Percentiles rank a stretch among this genome's conserved stretches.
Conservation (phyloP, 148 eudicot species). For the Mesembryanthemum crystallinum region DNA sequence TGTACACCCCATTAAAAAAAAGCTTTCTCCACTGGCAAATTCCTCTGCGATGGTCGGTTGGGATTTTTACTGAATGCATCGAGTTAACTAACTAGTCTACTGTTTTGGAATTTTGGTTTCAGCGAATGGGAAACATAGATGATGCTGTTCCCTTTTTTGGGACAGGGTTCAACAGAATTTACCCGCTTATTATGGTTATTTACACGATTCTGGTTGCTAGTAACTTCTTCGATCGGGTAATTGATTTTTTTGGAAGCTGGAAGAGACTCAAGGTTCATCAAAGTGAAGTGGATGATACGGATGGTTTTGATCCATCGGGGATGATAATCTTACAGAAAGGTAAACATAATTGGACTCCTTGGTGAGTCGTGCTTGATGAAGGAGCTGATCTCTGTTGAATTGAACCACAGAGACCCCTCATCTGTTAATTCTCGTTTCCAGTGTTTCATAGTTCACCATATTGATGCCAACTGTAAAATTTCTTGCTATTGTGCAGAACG, state of each 20-base stretch:
- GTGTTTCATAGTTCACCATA: not conserved
- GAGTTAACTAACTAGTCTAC: slow-evolving; percentile 2
- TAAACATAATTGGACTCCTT: slow-evolving; percentile 14
- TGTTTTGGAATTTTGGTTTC: slow-evolving; percentile 27
- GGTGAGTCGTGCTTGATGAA: not conserved
- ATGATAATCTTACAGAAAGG: slow-evolving; percentile 86
- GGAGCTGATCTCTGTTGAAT: not conserved
- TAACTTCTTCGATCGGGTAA: slow-evolving; percentile 79
- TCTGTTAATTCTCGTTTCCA: not conserved
- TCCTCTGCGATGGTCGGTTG: not conserved
- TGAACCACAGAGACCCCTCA: not conserved
- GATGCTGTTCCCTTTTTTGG: slow-evolving; percentile 91
- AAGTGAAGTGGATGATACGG: slow-evolving; percentile 68
- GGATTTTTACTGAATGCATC: not conserved
- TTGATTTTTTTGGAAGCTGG: slow-evolving; percentile 83
- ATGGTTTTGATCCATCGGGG: slow-evolving; percentile 95
- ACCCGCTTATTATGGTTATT: slow-evolving; percentile 89
- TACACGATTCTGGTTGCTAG: slow-evolving; percentile 79
- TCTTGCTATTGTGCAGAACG: slow-evolving; percentile 48
- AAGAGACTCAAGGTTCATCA: slow-evolving; percentile 57
- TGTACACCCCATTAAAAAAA: no score
- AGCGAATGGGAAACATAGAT: slow-evolving; percentile 89
- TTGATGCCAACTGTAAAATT: no score
- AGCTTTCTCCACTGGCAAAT: not conserved
- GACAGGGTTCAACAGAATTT: slow-evolving; percentile 73